phyloP scores from a whole-genome alignment of 1,139 yeast species.

The Sugiyamaella xylanicola region DNA sequence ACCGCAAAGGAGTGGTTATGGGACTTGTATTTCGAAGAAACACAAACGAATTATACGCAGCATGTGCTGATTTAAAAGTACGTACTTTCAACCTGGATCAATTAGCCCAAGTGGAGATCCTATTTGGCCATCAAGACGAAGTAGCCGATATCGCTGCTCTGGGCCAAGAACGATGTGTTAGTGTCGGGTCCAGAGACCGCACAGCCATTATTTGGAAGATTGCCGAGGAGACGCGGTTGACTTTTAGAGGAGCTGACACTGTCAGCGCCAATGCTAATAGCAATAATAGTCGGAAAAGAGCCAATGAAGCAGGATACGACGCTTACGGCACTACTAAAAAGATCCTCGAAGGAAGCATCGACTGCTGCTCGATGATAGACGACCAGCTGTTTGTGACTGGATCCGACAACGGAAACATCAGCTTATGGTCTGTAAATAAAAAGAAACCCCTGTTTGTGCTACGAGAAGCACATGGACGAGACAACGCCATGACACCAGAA shows the following conservation, averaged over 20 bases:
- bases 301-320: slow-evolving; percentile 13
- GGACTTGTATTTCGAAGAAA: slow-evolving; percentile 76
- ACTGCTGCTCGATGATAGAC: slow-evolving; percentile 87
- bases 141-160: slow-evolving; percentile 80
- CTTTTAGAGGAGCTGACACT: slow-evolving; percentile 86
- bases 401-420: slow-evolving; percentile 86
- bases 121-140: slow-evolving; percentile 94
- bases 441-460: slow-evolving; percentile 78
- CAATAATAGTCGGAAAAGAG: slow-evolving; percentile 3
- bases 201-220: slow-evolving; percentile 97
- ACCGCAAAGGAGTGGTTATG: slow-evolving; percentile 68
- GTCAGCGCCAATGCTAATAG: slow-evolving; percentile 28
- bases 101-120: slow-evolving; percentile 81
- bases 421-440: slow-evolving; percentile 86
- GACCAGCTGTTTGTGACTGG: slow-evolving; percentile 93
- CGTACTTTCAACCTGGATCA: slow-evolving; percentile 86
- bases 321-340: slow-evolving; percentile 12
- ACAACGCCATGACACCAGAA: slow-evolving; percentile 51
- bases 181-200: slow-evolving; percentile 93
- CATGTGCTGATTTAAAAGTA: slow-evolving; percentile 89
- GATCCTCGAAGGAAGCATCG: slow-evolving; percentile 82
- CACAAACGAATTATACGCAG: slow-evolving; percentile 84
- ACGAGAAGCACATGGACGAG: slow-evolving; percentile 77
- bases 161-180: slow-evolving; percentile 86
- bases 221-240: slow-evolving; percentile 88